Conservation (phyloP, 2,329 filamentous ascomycete species). For the Sclerotinia minor region DNA sequence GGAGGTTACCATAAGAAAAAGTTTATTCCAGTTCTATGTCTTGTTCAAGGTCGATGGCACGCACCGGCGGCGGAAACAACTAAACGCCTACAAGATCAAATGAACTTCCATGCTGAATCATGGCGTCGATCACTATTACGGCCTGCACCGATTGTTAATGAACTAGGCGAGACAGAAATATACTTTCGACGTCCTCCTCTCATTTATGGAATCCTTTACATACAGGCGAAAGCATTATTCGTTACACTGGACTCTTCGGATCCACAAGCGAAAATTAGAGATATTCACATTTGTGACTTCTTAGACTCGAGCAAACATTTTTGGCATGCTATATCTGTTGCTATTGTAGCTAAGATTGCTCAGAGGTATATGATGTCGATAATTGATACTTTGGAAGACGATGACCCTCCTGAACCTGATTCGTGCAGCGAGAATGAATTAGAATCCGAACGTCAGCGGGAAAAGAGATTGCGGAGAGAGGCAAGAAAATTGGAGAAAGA, state of each 20-base stretch:
- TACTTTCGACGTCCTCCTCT: conserved; percentile 38
- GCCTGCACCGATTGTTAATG: conserved; percentile 28
- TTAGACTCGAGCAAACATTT: conserved; percentile 37
- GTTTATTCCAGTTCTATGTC: conserved; percentile 38
- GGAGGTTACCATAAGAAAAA: conserved; percentile 38
- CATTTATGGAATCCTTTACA: conserved; percentile 42
- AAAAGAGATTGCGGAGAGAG: conserved; percentile 14
- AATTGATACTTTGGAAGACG: conserved; percentile 36
- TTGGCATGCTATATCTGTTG: conserved; percentile 43
- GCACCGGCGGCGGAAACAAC: conserved; percentile 30
- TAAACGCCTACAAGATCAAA: conserved; percentile 34
- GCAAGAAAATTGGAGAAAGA: conserved; percentile 13
- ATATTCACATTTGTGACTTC: conserved; percentile 40
- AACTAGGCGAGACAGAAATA: conserved; percentile 31
- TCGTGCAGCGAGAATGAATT: conserved; percentile 29
- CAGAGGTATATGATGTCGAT: conserved; percentile 41
- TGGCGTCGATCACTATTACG: conserved; percentile 36
- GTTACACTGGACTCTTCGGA: conserved; percentile 40
- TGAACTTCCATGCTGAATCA: conserved; percentile 37
- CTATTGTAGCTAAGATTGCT: conserved; percentile 38
- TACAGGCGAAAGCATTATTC: conserved; percentile 36
- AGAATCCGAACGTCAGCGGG: conserved; percentile 3
- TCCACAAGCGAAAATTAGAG: conserved; percentile 32
- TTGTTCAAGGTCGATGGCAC: conserved; percentile 30
- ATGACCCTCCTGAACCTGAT: conserved; percentile 32